Evolutionary conservation across 208 protist genomes (phyloP), one percentile per base, ranked within the genome.

Genomic region (Phytomonas francai): DNA sequence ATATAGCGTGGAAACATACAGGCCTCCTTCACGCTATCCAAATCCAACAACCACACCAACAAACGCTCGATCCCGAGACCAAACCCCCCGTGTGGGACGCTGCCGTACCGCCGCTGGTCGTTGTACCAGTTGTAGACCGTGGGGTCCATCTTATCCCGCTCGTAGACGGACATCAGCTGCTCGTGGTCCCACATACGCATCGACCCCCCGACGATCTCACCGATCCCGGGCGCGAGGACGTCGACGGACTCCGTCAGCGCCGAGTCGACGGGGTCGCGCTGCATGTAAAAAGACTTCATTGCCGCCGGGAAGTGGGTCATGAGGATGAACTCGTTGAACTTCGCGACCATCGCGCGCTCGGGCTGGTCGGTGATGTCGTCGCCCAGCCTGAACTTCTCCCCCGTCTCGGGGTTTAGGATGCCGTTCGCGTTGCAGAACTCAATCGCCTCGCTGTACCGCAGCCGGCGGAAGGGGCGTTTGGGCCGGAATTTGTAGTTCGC

Each of bases 281-380:
- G 77, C 98, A 99, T 99, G 91, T 99, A 99, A 84, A 99, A 99
- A 31, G 98, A 91, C 80, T 99, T 99, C 87, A 99, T 98, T 34
- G 84, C 82, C 0, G 80, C 83, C 61, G 98, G 98, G 91, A 99
- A 99, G 59, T 98, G 78, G 12, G 81, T 98, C 92, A 99, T 90
- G 31, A 99, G 82, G 30, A 99, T 94, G 59, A 98, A 98, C 70
- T 97, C 85, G 56, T 96, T 95, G 29, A 99, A 97, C 67, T 88
- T 85, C 62, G 97, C 98, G 59, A 98, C 94, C 98, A 99, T 99
- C 28, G 88, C 82, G 56, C 98, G 85, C 84, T 99, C 98, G 56
- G 97, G 97, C 62, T 95, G 84, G 72, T 99, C 98, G 33, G 98
- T 93, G 75, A 99, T 99, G 74, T 99, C 98, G 66, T 99, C 97